These are phyloP conservation scores for Ciborinia camelliae DNA, from an alignment of 2,329 filamentous ascomycete genomes.

Conservation along the genomic window DNA sequence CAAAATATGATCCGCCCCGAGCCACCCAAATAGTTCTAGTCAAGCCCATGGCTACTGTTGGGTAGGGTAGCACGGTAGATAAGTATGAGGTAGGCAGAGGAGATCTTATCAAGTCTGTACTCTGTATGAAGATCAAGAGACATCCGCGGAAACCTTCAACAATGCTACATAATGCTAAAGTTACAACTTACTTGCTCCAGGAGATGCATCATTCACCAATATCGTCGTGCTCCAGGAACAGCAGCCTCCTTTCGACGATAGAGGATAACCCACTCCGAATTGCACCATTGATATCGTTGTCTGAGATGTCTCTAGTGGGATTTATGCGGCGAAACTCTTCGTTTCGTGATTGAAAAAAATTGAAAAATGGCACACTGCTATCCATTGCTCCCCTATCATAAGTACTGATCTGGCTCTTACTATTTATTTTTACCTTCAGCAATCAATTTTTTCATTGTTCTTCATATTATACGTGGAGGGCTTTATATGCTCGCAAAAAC, in stretches of 20 bases:
- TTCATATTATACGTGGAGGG: neutral
- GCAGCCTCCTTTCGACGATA: neutral
- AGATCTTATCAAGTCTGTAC: neutral
- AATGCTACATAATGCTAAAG: too few relatives aligned
- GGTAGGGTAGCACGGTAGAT: neutral
- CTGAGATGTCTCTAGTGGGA: neutral
- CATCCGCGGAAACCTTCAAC: slow-evolving; percentile 16
- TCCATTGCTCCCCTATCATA: neutral
- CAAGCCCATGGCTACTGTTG: slow-evolving; percentile 1
- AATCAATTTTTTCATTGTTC: neutral
- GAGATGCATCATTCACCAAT: slow-evolving; percentile 1
- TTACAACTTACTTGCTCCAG: neutral
- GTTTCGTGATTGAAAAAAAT: neutral
- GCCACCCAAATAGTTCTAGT: neutral
- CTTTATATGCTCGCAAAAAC: neutral
- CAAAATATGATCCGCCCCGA: neutral
- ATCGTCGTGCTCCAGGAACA: neutral
- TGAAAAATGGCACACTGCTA: neutral
- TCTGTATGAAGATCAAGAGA: neutral
- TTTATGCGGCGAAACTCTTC: neutral
- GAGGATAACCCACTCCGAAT: neutral
- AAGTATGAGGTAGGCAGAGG: neutral
- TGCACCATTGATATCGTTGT: neutral
- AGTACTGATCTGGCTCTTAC: neutral
- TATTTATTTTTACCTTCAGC: neutral